phyloP scores from a whole-genome alignment of 805 yeast genomes.

The Candida gorgasii region DNA sequence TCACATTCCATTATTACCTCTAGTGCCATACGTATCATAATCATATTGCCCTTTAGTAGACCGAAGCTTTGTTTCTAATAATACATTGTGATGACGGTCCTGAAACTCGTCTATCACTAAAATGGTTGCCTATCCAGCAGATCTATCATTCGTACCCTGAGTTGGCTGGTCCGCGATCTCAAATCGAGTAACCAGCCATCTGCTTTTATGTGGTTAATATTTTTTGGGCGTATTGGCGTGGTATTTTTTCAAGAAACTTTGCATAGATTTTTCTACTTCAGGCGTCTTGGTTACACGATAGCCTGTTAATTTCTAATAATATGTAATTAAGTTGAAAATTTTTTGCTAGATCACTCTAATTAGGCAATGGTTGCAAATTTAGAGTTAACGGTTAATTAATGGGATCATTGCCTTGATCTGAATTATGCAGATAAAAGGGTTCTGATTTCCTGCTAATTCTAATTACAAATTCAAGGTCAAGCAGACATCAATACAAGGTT shows the following conservation, averaged over 20 bases:
- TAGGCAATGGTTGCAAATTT: constrained; percentile 7
- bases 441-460: neutral
- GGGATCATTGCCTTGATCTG: constrained; percentile 3
- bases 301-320: neutral
- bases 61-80: no score
- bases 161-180: constrained; percentile 2
- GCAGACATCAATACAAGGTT: no score
- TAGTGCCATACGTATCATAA: no score
- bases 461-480: neutral
- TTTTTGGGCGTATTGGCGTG: neutral
- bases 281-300: neutral
- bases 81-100: no score
- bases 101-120: no score
- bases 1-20: no score
- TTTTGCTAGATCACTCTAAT: neutral
- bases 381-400: neutral
- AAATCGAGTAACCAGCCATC: constrained; percentile 4
- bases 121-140: neutral
- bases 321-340: neutral
- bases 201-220: neutral
- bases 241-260: neutral
- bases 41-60: no score
- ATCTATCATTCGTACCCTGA: neutral
- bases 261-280: neutral
- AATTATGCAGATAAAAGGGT: neutral